A percentile compares a stretch with the other conserved stretches of the same genome.
Evolutionary conservation across 176 grass and related monocot species (phyloP).

Genomic region (Cenchrus americanus): DNA sequence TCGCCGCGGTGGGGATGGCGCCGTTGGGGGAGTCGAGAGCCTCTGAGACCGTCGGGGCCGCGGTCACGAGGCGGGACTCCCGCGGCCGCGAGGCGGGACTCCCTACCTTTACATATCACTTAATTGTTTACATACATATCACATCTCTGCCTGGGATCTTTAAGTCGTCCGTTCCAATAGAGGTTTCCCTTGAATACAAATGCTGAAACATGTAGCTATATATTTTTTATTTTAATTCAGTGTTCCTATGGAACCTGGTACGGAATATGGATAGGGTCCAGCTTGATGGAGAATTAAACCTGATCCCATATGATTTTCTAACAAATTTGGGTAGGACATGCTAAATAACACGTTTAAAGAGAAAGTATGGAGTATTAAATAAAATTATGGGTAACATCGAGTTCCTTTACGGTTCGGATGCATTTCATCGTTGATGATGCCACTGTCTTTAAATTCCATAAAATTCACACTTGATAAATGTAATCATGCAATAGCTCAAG

Average conservation of each 20-base stretch:
- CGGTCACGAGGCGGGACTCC: slow-evolving; percentile 45
- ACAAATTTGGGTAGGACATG: not conserved
- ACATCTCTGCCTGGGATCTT: no score
- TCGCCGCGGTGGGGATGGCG: slow-evolving; percentile 38
- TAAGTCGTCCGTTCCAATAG: no score
- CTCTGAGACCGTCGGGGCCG: slow-evolving; percentile 49
- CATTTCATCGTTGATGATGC: not conserved
- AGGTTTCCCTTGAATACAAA: not conserved
- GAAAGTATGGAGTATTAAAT: not conserved
- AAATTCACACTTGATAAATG: not conserved
- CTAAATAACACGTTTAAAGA: not conserved
- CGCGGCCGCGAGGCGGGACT: slow-evolving; percentile 39
- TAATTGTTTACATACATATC: not conserved
- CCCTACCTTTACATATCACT: no score
- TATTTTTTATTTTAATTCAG: not conserved
- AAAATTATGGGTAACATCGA: not conserved
- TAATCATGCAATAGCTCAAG: not conserved
- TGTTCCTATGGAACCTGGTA: not conserved
- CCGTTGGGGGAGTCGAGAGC: slow-evolving; percentile 76
- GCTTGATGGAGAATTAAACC: slow-evolving; percentile 1
- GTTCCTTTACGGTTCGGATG: not conserved
- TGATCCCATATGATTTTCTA: not conserved
- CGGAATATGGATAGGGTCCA: not conserved
- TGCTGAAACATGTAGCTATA: no score
- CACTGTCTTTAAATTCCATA: not conserved